A percentile compares a stretch with the other conserved stretches of the same genome.
These are phyloP conservation scores for Ocimum tenuiflorum DNA, from an alignment of 257 asterid species.

Conservation along the genomic window DNA sequence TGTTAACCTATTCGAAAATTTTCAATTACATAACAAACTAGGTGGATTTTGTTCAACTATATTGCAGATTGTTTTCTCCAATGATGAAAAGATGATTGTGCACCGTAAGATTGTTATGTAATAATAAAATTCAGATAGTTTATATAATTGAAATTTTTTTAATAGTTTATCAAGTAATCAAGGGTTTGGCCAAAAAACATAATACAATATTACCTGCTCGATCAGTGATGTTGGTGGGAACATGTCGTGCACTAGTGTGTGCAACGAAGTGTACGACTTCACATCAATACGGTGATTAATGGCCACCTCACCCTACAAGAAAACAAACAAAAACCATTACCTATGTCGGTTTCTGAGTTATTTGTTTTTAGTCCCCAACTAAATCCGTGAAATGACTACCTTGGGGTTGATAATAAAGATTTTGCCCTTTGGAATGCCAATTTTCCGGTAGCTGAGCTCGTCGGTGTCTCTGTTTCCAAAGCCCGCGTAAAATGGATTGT, in stretches of 20 bases:
- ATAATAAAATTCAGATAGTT: too few relatives aligned
- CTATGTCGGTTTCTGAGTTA: too few relatives aligned
- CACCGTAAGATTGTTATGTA: too few relatives aligned
- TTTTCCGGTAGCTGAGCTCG: conserved; percentile 95
- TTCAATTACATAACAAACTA: too few relatives aligned
- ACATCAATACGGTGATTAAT: conserved; percentile 79
- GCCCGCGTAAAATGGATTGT: conserved; percentile 96
- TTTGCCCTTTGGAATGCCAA: conserved; percentile 97
- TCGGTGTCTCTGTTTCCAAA: conserved; percentile 97
- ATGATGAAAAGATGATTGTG: too few relatives aligned
- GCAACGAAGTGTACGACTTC: conserved; percentile 90
- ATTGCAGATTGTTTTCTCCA: too few relatives aligned
- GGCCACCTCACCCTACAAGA: conserved; percentile 93
- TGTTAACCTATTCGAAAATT: too few relatives aligned
- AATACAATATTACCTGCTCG: conserved; percentile 65
- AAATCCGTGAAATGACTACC: conserved; percentile 35
- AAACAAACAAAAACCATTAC: background rate
- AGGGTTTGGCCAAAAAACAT: too few relatives aligned
- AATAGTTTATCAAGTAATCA: too few relatives aligned
- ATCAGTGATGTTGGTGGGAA: conserved; percentile 90
- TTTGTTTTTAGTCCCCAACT: too few relatives aligned
- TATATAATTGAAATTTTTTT: too few relatives aligned
- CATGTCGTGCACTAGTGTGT: conserved; percentile 91
- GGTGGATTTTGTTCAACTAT: too few relatives aligned
- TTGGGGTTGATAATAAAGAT: conserved; percentile 94